A percentile compares a stretch with the other conserved stretches of the same genome.
Conservation (phyloP, 2,329 filamentous ascomycete species). For the Sporothrix globosa region DNA sequence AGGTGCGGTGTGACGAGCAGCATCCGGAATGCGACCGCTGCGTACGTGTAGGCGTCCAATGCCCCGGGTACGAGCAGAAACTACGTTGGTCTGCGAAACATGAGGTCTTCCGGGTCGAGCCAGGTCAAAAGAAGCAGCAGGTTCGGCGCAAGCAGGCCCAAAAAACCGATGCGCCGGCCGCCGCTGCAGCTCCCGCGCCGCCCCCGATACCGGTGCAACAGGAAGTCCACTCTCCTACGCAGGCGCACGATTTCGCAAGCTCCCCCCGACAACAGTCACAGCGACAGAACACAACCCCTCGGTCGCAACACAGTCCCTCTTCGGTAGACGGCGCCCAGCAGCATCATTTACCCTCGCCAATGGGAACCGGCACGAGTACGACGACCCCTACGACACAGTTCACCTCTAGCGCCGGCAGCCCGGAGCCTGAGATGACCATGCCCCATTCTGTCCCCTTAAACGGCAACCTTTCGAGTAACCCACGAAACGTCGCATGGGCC, state of each 20-base stretch:
- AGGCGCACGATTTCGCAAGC: background rate
- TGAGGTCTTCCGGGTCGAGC: slow-evolving; percentile 42
- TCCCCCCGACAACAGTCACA: background rate
- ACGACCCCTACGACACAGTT: slow-evolving; percentile 21
- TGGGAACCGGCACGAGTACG: slow-evolving; percentile 9
- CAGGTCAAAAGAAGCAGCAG: slow-evolving; percentile 24
- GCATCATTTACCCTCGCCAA: slow-evolving; percentile 27
- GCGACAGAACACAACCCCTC: background rate
- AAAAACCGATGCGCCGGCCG: background rate
- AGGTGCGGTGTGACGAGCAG: slow-evolving; percentile 36
- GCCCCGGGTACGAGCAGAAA: slow-evolving; percentile 52
- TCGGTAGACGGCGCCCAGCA: slow-evolving; percentile 20
- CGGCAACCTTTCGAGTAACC: background rate
- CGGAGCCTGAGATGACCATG: background rate
- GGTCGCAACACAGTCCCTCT: slow-evolving; percentile 10
- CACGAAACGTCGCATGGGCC: slow-evolving; percentile 27
- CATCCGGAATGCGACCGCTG: slow-evolving; percentile 47
- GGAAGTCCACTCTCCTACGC: background rate
- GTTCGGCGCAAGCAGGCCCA: slow-evolving; percentile 9
- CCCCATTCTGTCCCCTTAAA: background rate
- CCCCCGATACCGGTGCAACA: background rate
- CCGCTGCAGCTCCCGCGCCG: background rate
- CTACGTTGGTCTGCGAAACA: slow-evolving; percentile 55
- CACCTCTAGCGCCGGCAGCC: slow-evolving; percentile 27
- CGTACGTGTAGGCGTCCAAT: slow-evolving; percentile 47